These are phyloP conservation scores for Laburnicola sp. DNA, from an alignment of 2,329 filamentous ascomycete species.

Conservation along the genomic window DNA sequence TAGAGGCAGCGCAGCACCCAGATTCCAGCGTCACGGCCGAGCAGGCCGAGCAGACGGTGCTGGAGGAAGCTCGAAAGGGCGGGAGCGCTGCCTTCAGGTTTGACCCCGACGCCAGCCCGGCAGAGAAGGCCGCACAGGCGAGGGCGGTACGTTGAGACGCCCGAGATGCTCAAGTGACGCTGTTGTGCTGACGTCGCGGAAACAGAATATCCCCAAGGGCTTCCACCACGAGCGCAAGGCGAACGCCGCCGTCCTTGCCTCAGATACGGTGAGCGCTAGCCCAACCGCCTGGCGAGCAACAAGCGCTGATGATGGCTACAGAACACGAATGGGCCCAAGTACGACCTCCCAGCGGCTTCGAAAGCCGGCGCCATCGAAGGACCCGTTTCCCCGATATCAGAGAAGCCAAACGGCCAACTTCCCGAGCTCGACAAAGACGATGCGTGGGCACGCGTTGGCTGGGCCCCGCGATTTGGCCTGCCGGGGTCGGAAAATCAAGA, in stretches of 20 bases:
- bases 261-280: slow-evolving; percentile 64
- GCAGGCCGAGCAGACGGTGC: slow-evolving; percentile 71
- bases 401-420: slow-evolving; percentile 54
- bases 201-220: slow-evolving; percentile 64
- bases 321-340: slow-evolving; percentile 67
- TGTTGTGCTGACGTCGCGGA: neutral
- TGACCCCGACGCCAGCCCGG: slow-evolving; percentile 78
- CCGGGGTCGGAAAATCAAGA: slow-evolving; percentile 54
- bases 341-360: slow-evolving; percentile 76
- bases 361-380: slow-evolving; percentile 68
- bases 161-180: neutral
- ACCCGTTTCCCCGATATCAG: slow-evolving; percentile 54
- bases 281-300: neutral
- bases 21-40: slow-evolving; percentile 68
- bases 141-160: slow-evolving; percentile 64
- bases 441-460: slow-evolving; percentile 67
- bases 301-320: slow-evolving; percentile 25
- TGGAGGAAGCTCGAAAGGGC: slow-evolving; percentile 76
- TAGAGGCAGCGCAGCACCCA: slow-evolving; percentile 76
- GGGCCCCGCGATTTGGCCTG: slow-evolving; percentile 80
- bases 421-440: slow-evolving; percentile 56
- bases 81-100: slow-evolving; percentile 83
- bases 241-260: slow-evolving; percentile 71
- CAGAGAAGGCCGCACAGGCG: slow-evolving; percentile 81
- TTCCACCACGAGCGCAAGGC: slow-evolving; percentile 64